Evolutionary conservation across 2,329 filamentous ascomycete species (phyloP).

Genomic region (Cladosporium sp.): DNA sequence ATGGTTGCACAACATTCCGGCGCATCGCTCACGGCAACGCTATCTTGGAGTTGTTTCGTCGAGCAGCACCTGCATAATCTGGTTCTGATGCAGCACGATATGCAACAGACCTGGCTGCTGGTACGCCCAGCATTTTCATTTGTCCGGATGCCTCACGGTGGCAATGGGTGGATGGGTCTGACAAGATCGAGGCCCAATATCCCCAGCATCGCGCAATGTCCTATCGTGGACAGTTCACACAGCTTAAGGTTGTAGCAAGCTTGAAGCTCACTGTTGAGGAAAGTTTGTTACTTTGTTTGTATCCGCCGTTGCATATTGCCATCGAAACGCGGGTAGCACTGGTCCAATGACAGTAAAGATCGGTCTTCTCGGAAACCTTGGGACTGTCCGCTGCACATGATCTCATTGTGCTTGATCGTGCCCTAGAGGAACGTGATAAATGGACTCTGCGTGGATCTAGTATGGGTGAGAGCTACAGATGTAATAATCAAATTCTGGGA

Average conservation of each 20-base stretch:
- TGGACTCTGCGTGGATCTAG: neutral
- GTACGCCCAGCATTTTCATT: neutral
- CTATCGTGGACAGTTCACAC: neutral
- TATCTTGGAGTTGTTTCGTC: neutral
- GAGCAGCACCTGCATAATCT: neutral
- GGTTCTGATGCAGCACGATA: neutral
- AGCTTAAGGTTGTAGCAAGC: neutral
- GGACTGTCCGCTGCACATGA: neutral
- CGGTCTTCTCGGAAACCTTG: neutral
- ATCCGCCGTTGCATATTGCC: neutral
- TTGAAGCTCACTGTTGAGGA: neutral
- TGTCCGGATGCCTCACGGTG: neutral
- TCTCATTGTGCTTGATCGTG: neutral
- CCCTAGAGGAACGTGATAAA: neutral
- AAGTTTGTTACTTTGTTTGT: neutral
- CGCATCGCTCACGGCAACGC: conserved; percentile 5
- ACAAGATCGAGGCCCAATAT: neutral
- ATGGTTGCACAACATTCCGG: conserved; percentile 1
- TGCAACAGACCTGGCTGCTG: neutral
- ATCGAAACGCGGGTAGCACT: neutral
- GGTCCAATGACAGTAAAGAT: neutral
- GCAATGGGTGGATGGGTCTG: neutral
- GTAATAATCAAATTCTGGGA: neutral
- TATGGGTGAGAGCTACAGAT: neutral
- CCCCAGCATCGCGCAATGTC: neutral